Conservation (phyloP, 257 asterid genomes). For the Linaria vulgaris region DNA sequence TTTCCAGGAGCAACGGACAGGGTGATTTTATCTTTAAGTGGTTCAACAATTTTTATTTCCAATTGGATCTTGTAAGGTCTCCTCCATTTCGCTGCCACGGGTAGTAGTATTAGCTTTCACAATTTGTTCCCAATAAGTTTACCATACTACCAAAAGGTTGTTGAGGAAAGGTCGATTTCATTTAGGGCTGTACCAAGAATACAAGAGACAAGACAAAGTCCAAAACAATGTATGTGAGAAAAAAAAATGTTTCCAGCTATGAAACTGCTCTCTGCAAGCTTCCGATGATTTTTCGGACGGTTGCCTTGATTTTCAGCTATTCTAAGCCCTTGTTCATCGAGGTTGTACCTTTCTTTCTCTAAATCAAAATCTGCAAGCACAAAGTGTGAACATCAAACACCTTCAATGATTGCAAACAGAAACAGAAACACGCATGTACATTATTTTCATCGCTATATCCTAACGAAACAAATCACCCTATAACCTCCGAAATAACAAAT, state of each 20-base stretch:
- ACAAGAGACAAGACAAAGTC: neutral
- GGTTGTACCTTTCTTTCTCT: slow-evolving; percentile 79
- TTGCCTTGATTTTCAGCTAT: slow-evolving; percentile 98
- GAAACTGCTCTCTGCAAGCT: slow-evolving; percentile 90
- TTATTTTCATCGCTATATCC: too few relatives aligned
- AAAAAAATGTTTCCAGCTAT: neutral
- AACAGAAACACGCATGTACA: neutral
- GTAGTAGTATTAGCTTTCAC: too few relatives aligned
- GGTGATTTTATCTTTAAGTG: too few relatives aligned
- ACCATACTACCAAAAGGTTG: too few relatives aligned
- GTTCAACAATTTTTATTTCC: too few relatives aligned
- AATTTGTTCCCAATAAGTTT: too few relatives aligned
- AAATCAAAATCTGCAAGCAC: slow-evolving; percentile 77
- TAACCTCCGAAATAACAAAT: neutral
- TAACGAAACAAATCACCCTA: neutral
- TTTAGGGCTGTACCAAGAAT: slow-evolving; percentile 13
- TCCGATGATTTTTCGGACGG: slow-evolving; percentile 96
- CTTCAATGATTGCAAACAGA: neutral
- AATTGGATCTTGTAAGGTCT: too few relatives aligned
- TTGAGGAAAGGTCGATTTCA: too few relatives aligned
- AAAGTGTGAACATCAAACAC: neutral
- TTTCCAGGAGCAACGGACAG: too few relatives aligned
- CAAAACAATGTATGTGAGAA: slow-evolving; percentile 18
- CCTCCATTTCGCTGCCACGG: too few relatives aligned
- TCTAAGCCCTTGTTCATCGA: slow-evolving; percentile 94